Conservation (phyloP, 768 basidiomycete genomes). For the Ephemerocybe angulata region DNA sequence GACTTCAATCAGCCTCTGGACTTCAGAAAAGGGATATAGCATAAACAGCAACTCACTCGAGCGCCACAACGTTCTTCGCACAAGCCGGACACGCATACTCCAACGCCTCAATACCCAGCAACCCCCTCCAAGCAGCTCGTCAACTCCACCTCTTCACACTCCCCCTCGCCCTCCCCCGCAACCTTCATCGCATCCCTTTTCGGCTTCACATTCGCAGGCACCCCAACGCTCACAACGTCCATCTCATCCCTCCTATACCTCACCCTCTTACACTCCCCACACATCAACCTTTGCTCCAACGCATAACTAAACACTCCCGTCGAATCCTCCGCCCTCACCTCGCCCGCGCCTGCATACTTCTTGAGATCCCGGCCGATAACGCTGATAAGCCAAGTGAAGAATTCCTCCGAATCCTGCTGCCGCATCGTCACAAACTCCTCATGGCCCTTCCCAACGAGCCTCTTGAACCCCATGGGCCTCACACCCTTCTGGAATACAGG, state of each 20-base stretch:
- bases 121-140: slow-evolving; percentile 55
- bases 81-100: slow-evolving; percentile 84
- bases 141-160: slow-evolving; percentile 63
- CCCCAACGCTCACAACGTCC: slow-evolving; percentile 77
- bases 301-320: slow-evolving; percentile 78
- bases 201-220: slow-evolving; percentile 68
- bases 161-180: slow-evolving; percentile 54
- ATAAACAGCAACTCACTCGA: slow-evolving; percentile 53
- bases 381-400: slow-evolving; percentile 77
- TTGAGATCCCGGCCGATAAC: slow-evolving; percentile 64
- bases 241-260: slow-evolving; percentile 74
- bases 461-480: slow-evolving; percentile 79
- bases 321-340: slow-evolving; percentile 48
- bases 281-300: slow-evolving; percentile 85
- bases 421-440: slow-evolving; percentile 94
- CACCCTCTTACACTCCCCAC: slow-evolving; percentile 71
- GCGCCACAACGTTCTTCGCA: slow-evolving; percentile 59
- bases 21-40: slow-evolving; percentile 1
- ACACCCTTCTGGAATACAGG: slow-evolving; percentile 82
- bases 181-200: slow-evolving; percentile 56
- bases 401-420: slow-evolving; percentile 97
- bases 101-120: slow-evolving; percentile 58
- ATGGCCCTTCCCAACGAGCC: slow-evolving; percentile 88
- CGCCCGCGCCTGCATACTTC: slow-evolving; percentile 39
- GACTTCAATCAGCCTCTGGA: neutral